Evolutionary conservation across 2,329 filamentous ascomycete genomes (phyloP), one percentile per base, ranked within the genome.

Genomic region (Sarocladiaceae sp.): DNA sequence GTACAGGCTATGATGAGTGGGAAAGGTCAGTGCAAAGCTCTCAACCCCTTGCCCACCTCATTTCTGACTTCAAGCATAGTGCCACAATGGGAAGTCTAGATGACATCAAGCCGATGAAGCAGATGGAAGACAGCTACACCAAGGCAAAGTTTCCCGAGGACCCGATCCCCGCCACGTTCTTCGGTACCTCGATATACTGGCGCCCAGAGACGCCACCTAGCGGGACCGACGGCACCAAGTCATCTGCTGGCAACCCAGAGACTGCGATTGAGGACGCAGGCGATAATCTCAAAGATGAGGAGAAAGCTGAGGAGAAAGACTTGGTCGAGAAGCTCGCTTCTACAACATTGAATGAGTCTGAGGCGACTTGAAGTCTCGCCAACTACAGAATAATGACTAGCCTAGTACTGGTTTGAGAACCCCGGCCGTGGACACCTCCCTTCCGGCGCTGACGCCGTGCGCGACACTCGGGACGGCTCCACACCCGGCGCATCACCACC

Each of bases 1-100:
- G 81, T 0, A 82, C 75, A 0, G 64, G 66, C 0, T 71, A 68
- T 55, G 62, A 68, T 7, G 64, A 67, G 2, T 80, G 76, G 72
- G 68, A 76, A 41, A 56, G 62, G 72, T 76, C 55, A 54, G 69
- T 62, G 74, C 54, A 54, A 68, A 61, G 18, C 12, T 12, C 12
- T 6, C 12, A 3, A 27, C 5, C 33, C 19, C 26, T 33, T 35
- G 7, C 21, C 12, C 18, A 15, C 6, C n/a, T 26, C 9, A 16
- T 16, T 13, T n/a, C 19, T 33, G 26, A 44, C 21, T 11, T 18
- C n/a, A n/a, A 16, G n/a, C 7, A 31, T 19, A 44, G 24, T 16
- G 39, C 46, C 50, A 10, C 43, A 49, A 31, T 50, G 47, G 47
- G 54, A 3, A 48, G 47, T 3, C 47, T 58, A 3, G 51, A 50